Evolutionary conservation across 1,139 yeast species (phyloP).

Genomic region (Diutina mesorugosa): DNA sequence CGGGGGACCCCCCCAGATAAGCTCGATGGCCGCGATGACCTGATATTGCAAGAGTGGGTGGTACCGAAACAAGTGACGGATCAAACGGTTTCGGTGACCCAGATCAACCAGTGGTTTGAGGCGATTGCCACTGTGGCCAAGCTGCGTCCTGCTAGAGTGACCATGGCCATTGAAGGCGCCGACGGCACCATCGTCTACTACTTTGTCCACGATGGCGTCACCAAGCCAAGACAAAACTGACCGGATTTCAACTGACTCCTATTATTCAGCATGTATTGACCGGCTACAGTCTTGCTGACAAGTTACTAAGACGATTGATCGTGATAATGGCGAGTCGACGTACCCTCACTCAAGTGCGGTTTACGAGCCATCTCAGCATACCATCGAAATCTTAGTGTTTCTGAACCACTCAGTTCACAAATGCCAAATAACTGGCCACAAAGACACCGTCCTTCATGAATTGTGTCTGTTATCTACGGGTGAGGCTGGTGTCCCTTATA

Average conservation of each 20-base stretch:
- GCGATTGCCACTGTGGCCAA: slow-evolving; percentile 7
- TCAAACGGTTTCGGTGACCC: slow-evolving; percentile 10
- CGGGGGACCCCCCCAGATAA: slow-evolving; percentile 21
- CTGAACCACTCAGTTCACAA: too few relatives aligned
- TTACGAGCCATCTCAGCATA: too few relatives aligned
- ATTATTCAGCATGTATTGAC: too few relatives aligned
- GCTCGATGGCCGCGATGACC: slow-evolving; percentile 13
- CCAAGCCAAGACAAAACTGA: slow-evolving; percentile 28
- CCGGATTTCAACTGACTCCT: too few relatives aligned
- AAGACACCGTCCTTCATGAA: too few relatives aligned
- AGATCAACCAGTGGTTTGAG: slow-evolving; percentile 22
- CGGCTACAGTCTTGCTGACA: too few relatives aligned
- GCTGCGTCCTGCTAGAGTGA: slow-evolving; percentile 24
- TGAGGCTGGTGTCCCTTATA: neutral
- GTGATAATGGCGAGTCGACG: too few relatives aligned
- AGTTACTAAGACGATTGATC: too few relatives aligned
- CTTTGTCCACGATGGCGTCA: slow-evolving; percentile 48
- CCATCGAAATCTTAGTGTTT: too few relatives aligned
- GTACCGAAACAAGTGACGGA: slow-evolving; percentile 13
- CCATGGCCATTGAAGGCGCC: slow-evolving; percentile 43
- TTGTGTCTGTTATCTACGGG: neutral
- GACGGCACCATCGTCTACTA: slow-evolving; percentile 64
- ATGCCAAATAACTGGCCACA: too few relatives aligned
- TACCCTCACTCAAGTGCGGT: too few relatives aligned
- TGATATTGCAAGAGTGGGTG: slow-evolving; percentile 20